Base-by-base conservation (phyloP, 2,329 filamentous ascomycete genomes). In the Trichothecium sympodiale region DNA sequence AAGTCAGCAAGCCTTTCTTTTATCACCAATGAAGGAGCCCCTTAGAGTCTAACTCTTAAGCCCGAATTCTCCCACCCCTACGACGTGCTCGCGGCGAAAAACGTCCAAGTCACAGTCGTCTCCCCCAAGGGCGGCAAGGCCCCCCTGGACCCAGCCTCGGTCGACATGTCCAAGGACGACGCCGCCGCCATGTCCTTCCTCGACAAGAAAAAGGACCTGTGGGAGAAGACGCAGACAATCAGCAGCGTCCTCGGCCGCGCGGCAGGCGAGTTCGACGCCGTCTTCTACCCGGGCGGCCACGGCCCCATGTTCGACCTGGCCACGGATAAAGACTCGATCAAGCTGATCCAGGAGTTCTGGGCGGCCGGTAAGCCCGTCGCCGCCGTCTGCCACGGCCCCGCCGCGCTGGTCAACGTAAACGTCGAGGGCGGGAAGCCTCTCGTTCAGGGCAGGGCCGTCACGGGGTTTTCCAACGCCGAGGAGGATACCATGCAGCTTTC, bases 321-420 rank as follows among this genome's bases (percentile, higher is more conserved):
- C 37, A 59, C 60, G 38, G 70, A 80, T 49, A 43, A 58, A 15
- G 60, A 63, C n/a, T 77, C 71, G 17, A 69, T 75, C 44, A 59
- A 67, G 41, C 57, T 84, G 26, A 74, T 79, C 47, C 58, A 63
- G 41, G 74, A 81, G 52, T 82, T 84, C 52, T 70, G 66, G 47
- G 58, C 61, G 28, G 64, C 67, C 3, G 71, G 67, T 42, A 82
- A 82, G 63, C 62, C 75, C 37, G 68, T 83, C 12, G 61, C 73
- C 0, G 74, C 79, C 4, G 77, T 84, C 31, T 83, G 80, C 62
- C 80, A 84, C 56, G 80, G 77, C 5, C 75, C 79, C 3, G 71
- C 71, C 4, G 80, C 69, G 10, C 61, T 84, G 13, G 62, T 68
- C 33, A 67, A 77, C 44, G 77, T 72, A 26, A 71, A 66, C 46